Evolutionary conservation across 2,329 filamentous ascomycete species (phyloP).

Genomic region (Pestalotiopsis sp.): DNA sequence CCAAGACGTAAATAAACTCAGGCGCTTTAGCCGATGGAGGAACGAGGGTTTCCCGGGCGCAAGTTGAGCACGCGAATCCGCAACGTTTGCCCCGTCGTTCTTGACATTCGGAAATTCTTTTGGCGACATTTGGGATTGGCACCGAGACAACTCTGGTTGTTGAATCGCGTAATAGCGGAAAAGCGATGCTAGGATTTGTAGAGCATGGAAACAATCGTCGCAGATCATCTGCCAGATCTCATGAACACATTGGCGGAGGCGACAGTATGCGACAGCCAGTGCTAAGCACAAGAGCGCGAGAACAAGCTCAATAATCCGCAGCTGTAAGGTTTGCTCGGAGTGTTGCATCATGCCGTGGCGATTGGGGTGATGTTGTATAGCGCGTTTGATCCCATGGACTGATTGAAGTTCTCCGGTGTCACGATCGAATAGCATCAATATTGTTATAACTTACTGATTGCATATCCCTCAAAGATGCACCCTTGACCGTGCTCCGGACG

Average conservation of each 20-base stretch:
- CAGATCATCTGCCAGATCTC: background rate
- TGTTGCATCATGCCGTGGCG: background rate
- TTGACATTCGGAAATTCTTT: background rate
- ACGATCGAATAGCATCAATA: background rate
- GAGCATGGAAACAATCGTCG: background rate
- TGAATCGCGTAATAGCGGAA: background rate
- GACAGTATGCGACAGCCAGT: background rate
- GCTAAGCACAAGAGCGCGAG: background rate
- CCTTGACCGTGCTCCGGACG: constrained; percentile 47
- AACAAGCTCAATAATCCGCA: background rate
- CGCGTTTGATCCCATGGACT: background rate
- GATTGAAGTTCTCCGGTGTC: background rate
- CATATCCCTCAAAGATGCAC: constrained; percentile 39
- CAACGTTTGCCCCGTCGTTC: background rate
- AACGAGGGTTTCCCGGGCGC: background rate
- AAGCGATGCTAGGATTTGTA: background rate
- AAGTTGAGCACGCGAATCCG: background rate
- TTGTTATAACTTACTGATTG: constrained; percentile 7
- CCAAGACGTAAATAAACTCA: constrained; percentile 13
- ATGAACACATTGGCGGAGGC: constrained; percentile 1
- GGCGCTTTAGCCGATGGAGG: background rate
- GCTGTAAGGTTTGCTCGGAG: background rate
- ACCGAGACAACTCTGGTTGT: background rate
- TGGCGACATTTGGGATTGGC: background rate
- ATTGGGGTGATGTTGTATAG: background rate